Evolutionary conservation across 1,139 yeast species (phyloP).

Genomic region (Pichia cactophila): DNA sequence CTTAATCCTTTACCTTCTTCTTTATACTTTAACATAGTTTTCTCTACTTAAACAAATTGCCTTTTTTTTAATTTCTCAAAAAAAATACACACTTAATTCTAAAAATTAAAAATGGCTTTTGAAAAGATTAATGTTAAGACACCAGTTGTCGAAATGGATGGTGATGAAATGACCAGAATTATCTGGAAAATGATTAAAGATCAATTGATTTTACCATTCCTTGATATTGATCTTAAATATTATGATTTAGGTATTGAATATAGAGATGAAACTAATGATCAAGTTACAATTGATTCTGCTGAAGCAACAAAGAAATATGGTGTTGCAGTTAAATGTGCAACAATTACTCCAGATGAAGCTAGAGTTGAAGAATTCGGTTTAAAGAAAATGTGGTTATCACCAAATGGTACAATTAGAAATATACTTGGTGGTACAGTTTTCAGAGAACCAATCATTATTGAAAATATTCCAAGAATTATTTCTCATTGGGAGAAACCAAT

Average conservation of each 20-base stretch:
- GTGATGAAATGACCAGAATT: constrained; percentile 83
- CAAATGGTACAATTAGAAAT: constrained; percentile 79
- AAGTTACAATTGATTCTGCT: constrained; percentile 70
- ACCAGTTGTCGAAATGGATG: constrained; percentile 77
- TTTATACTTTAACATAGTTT: too few relatives aligned
- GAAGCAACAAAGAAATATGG: constrained; percentile 68
- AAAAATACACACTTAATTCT: too few relatives aligned
- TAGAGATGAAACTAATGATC: constrained; percentile 66
- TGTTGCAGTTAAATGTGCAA: constrained; percentile 81
- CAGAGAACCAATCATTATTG: constrained; percentile 73
- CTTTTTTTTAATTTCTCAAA: too few relatives aligned
- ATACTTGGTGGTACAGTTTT: constrained; percentile 78
- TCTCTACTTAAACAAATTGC: neutral
- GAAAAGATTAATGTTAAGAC: constrained; percentile 58
- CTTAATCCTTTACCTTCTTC: neutral
- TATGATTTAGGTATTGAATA: constrained; percentile 67
- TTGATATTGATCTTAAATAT: constrained; percentile 66
- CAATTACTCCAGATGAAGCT: constrained; percentile 79
- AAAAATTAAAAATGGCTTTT: constrained; percentile 18
- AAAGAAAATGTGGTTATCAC: constrained; percentile 81
- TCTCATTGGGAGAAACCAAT: constrained; percentile 80
- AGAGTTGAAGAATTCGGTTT: constrained; percentile 68
- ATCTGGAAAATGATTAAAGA: constrained; percentile 74
- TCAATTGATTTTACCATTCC: constrained; percentile 59
- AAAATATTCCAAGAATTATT: constrained; percentile 62